Conservation (phyloP, 371 early-diverging fungal genomes). For the Entomophthora muscae region DNA sequence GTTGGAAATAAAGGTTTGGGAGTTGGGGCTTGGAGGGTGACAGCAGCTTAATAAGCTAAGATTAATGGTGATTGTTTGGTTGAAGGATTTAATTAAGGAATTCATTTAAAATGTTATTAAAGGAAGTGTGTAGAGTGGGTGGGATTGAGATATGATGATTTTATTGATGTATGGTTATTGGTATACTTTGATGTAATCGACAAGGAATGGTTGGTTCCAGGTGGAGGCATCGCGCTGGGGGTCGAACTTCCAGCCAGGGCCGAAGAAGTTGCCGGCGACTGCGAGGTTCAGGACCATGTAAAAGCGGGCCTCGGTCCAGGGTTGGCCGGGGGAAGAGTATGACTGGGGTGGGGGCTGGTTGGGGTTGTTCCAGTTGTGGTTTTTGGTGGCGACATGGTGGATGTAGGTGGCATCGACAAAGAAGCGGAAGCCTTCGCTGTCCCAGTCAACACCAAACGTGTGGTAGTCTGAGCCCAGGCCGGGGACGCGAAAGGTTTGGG, state of each 20-base stretch:
- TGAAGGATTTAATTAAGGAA: no score
- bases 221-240: not conserved
- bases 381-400: not conserved
- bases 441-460: not conserved
- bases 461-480: not conserved
- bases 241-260: constrained; percentile 5
- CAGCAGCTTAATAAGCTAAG: no score
- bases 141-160: not conserved
- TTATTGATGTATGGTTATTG: not conserved
- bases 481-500: no score
- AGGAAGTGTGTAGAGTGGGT: not conserved
- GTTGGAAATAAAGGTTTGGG: no score
- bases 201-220: not conserved
- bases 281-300: not conserved
- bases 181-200: constrained; percentile 4
- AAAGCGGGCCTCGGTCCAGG: not conserved
- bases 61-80: no score
- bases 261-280: constrained; percentile 6
- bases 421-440: not conserved
- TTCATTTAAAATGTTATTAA: no score
- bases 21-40: no score
- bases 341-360: no score
- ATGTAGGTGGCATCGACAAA: not conserved
- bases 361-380: not conserved
- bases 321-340: not conserved